These are phyloP conservation scores for Coprinopsis sp. DNA, from an alignment of 768 basidiomycete genomes.

Conservation along the genomic window DNA sequence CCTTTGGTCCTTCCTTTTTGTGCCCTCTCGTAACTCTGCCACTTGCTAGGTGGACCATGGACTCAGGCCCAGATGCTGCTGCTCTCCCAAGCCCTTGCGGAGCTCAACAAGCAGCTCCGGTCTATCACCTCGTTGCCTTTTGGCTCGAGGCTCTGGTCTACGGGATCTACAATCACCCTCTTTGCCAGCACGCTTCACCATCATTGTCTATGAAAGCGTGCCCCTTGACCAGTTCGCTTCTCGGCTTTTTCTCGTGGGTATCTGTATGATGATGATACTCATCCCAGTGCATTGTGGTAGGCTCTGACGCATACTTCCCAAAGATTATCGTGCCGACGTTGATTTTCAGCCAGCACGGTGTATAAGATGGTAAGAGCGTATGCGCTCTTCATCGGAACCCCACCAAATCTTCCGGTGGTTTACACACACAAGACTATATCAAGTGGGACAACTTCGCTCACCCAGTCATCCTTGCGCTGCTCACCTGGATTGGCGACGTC, in stretches of 20 bases:
- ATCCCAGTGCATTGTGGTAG: background rate
- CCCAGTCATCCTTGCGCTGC: background rate
- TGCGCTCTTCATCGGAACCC: background rate
- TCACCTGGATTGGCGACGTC: slow-evolving; percentile 1
- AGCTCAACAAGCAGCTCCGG: slow-evolving; percentile 1
- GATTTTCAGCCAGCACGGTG: background rate
- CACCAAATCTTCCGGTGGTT: background rate
- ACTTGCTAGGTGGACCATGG: too few relatives aligned
- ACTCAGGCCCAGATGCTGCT: background rate
- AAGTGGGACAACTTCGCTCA: slow-evolving; percentile 2
- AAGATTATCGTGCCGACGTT: background rate
- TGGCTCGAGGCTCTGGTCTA: slow-evolving; percentile 6
- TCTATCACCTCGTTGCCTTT: slow-evolving; percentile 6
- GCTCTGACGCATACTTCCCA: background rate
- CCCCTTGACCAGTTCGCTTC: background rate
- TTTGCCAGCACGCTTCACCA: background rate
- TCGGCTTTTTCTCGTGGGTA: background rate
- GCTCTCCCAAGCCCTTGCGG: background rate
- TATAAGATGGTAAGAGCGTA: background rate
- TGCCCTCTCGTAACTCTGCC: too few relatives aligned
- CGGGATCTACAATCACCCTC: slow-evolving; percentile 5
- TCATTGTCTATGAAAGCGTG: background rate
- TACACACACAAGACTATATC: background rate
- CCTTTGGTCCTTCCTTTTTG: too few relatives aligned
- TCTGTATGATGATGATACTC: background rate